phyloP scores from a whole-genome alignment of 1,284 basidiomycete genomes.

The Ganoderma leucocontextum region DNA sequence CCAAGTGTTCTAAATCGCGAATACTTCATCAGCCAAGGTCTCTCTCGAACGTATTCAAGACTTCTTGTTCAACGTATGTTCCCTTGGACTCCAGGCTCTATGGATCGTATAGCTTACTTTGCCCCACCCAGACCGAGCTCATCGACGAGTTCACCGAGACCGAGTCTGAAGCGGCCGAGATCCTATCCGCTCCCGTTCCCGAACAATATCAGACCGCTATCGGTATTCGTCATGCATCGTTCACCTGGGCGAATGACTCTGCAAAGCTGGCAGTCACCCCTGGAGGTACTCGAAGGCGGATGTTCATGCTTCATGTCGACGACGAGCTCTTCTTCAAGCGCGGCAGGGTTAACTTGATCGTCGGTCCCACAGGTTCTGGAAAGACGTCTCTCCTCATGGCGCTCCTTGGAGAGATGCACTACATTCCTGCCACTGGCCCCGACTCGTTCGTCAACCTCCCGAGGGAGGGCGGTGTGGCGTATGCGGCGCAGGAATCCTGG shows the following conservation, averaged over 20 bases:
- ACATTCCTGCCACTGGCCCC: constrained; percentile 55
- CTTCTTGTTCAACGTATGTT: constrained; percentile 53
- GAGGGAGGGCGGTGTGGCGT: constrained; percentile 71
- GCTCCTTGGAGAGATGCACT: constrained; percentile 72
- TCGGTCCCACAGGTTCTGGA: constrained; percentile 67
- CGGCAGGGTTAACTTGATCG: constrained; percentile 67
- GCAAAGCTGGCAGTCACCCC: constrained; percentile 39
- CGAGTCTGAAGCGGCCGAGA: constrained; percentile 9
- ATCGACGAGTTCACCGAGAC: constrained; percentile 53
- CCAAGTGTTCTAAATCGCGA: background rate
- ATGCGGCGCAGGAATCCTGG: constrained; percentile 84
- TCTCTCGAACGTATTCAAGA: constrained; percentile 56
- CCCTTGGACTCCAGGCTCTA: constrained; percentile 13
- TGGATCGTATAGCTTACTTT: no score
- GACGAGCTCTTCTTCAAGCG: constrained; percentile 65
- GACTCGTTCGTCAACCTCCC: constrained; percentile 74
- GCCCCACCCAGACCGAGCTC: constrained; percentile 52
- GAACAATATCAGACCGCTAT: constrained; percentile 38
- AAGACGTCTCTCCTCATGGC: constrained; percentile 64
- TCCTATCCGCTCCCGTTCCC: constrained; percentile 12
- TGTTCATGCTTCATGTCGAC: constrained; percentile 58
- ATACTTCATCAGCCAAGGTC: constrained; percentile 45
- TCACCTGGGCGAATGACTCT: constrained; percentile 49
- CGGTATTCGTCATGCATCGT: constrained; percentile 52
- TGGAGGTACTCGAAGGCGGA: constrained; percentile 36